Conservation (phyloP, 768 basidiomycete species). For the Phanerochaete carnosa region DNA sequence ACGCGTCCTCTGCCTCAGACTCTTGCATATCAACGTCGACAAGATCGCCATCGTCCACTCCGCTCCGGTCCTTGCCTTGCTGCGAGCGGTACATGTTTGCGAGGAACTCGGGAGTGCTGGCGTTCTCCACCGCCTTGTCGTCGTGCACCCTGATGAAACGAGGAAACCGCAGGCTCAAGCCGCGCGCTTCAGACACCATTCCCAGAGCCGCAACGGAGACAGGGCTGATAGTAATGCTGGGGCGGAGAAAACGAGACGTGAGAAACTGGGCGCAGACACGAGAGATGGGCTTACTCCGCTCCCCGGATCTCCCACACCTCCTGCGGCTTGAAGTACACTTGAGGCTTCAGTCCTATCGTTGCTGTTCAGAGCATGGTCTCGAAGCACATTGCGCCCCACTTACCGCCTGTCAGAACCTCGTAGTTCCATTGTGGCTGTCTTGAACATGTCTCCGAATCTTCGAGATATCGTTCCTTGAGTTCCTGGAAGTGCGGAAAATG, state of each 20-base stretch:
- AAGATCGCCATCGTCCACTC: conserved; percentile 57
- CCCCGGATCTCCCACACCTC: conserved; percentile 91
- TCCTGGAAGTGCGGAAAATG: conserved; percentile 35
- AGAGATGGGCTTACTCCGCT: conserved; percentile 44
- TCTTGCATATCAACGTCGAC: conserved; percentile 46
- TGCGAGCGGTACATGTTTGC: conserved; percentile 68
- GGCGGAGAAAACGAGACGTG: conserved; percentile 2
- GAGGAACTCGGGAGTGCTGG: conserved; percentile 69
- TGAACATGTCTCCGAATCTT: conserved; percentile 53
- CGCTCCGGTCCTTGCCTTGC: conserved; percentile 36
- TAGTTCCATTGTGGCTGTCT: conserved; percentile 45
- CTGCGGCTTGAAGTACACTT: conserved; percentile 66
- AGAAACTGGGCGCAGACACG: neutral
- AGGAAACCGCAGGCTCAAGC: conserved; percentile 85
- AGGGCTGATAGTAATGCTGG: conserved; percentile 79
- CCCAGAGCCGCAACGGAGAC: conserved; percentile 78
- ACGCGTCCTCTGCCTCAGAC: conserved; percentile 23
- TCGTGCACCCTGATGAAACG: conserved; percentile 72
- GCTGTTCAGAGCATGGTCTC: neutral
- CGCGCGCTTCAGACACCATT: conserved; percentile 52
- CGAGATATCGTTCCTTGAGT: conserved; percentile 64
- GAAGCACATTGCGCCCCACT: conserved; percentile 12
- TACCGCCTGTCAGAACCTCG: conserved; percentile 64
- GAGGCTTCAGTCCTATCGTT: conserved; percentile 53
- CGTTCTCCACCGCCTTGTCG: conserved; percentile 72